These are phyloP conservation scores for Microsporum ferrugineum DNA, from an alignment of 2,329 filamentous ascomycete genomes.

Conservation along the genomic window DNA sequence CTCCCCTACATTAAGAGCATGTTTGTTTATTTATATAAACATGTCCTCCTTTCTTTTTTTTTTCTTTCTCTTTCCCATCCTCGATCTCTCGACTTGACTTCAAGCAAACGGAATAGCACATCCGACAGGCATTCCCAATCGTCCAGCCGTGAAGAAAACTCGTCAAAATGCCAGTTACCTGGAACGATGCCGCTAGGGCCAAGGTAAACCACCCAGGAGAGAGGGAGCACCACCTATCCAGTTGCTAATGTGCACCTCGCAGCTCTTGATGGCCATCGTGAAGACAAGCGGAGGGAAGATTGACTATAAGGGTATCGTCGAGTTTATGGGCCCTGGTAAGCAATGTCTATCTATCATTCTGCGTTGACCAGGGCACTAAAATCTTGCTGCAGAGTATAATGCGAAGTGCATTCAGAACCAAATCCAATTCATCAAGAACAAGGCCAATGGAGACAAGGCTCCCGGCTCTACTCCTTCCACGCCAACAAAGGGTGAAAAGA, in stretches of 20 bases:
- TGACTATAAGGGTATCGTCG: constrained; percentile 15
- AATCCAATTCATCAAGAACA: background rate
- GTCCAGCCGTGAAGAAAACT: background rate
- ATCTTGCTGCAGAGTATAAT: background rate
- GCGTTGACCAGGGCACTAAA: background rate
- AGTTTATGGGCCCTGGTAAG: constrained; percentile 18
- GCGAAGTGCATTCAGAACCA: background rate
- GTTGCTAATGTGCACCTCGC: background rate
- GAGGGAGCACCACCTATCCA: background rate
- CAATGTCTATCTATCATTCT: background rate
- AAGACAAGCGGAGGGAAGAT: constrained; percentile 13
- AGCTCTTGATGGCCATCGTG: constrained; percentile 20
- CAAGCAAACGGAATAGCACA: background rate
- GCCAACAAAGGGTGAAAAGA: background rate
- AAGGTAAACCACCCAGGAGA: constrained; percentile 15
- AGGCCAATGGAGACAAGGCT: background rate
- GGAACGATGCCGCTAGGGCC: constrained; percentile 21
- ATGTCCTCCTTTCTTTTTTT: background rate
- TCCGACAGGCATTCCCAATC: background rate
- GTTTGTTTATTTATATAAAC: background rate
- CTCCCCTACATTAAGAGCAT: background rate
- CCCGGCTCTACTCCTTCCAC: background rate
- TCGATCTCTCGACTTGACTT: background rate
- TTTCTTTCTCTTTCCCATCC: background rate
- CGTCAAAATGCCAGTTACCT: constrained; percentile 22